Evolutionary conservation across 805 yeast species (phyloP).

Genomic region (Kluyveromyces wickerhamii): DNA sequence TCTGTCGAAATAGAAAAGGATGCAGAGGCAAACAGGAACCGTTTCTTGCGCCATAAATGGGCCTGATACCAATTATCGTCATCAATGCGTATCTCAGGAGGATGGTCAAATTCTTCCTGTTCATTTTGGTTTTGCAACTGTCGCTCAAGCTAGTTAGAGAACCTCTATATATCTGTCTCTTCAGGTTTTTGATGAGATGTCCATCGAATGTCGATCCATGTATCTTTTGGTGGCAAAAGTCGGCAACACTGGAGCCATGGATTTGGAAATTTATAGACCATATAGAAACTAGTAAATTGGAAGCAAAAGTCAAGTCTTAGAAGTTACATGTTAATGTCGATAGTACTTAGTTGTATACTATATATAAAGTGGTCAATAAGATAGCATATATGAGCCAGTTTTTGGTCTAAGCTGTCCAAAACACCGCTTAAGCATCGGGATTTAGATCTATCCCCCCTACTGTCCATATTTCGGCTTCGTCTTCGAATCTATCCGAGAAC

Average conservation of each 20-base stretch:
- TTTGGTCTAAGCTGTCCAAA: background rate
- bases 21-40: too few species aligned
- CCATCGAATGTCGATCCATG: conserved; percentile 13
- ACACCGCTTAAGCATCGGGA: conserved; percentile 15
- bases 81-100: background rate
- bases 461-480: conserved; percentile 82
- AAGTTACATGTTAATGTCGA: background rate
- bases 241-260: conserved; percentile 14
- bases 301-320: too few species aligned
- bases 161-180: conserved; percentile 6
- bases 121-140: conserved; percentile 11
- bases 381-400: background rate
- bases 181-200: conserved; percentile 14
- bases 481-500: conserved; percentile 79
- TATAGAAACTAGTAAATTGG: conserved; percentile 9
- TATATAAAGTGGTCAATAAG: background rate
- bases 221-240: conserved; percentile 26
- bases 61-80: too few species aligned
- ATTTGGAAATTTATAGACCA: conserved; percentile 21
- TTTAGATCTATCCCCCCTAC: conserved; percentile 59
- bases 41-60: too few species aligned
- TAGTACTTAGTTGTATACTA: background rate
- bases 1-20: too few species aligned
- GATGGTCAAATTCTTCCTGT: conserved; percentile 7
- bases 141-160: conserved; percentile 8